phyloP scores from a whole-genome alignment of 805 yeast species.

The Teunomyces gatunensis region DNA sequence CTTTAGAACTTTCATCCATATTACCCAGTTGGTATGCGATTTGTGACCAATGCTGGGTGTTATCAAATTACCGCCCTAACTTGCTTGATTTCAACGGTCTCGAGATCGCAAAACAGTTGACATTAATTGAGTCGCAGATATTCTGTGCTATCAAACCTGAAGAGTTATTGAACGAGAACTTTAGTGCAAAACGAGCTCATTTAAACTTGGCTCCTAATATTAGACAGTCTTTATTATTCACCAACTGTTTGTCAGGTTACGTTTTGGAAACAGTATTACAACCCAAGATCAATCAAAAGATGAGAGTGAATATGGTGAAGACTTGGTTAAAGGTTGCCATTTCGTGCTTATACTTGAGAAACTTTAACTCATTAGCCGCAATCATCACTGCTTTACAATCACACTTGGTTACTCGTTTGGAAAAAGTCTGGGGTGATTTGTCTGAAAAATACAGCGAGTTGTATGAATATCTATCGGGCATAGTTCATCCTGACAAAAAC shows the following conservation, averaged over 20 bases:
- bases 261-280: conserved; percentile 67
- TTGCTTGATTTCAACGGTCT: conserved; percentile 61
- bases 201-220: conserved; percentile 63
- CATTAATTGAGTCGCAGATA: conserved; percentile 66
- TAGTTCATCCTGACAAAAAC: conserved; percentile 74
- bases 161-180: conserved; percentile 66
- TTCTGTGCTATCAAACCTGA: conserved; percentile 62
- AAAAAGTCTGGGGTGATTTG: conserved; percentile 56
- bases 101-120: conserved; percentile 75
- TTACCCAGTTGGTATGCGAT: conserved; percentile 48
- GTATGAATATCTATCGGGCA: conserved; percentile 61
- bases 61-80: conserved; percentile 51
- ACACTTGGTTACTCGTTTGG: conserved; percentile 62
- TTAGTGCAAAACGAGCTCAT: conserved; percentile 56
- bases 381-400: conserved; percentile 75
- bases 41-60: conserved; percentile 57
- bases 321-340: conserved; percentile 74
- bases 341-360: conserved; percentile 68
- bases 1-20: conserved; percentile 32
- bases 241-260: conserved; percentile 69
- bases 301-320: conserved; percentile 54
- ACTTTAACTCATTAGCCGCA: conserved; percentile 76
- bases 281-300: conserved; percentile 46
- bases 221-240: conserved; percentile 58
- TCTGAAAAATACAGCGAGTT: conserved; percentile 60